These are phyloP conservation scores for Fusarium sp. DNA, from an alignment of 2,329 filamentous ascomycete species.

Conservation along the genomic window DNA sequence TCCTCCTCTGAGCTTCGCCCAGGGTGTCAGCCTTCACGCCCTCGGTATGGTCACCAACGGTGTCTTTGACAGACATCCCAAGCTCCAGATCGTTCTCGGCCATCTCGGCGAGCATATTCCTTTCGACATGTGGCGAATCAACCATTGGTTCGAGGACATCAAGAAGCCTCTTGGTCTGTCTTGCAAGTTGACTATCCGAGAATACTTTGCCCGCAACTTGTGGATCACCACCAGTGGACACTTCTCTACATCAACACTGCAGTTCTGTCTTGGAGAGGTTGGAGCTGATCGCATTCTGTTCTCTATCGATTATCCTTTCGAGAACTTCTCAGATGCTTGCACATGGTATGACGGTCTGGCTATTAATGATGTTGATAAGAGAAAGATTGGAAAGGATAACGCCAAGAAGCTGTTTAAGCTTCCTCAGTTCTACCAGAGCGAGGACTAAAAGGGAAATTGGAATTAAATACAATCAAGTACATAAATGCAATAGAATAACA, in stretches of 20 bases:
- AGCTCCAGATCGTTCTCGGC: constrained; percentile 58
- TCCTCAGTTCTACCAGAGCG: constrained; percentile 32
- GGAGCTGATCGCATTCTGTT: constrained; percentile 63
- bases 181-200: constrained; percentile 60
- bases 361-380: constrained; percentile 49
- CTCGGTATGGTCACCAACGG: constrained; percentile 62
- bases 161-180: constrained; percentile 60
- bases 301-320: constrained; percentile 64
- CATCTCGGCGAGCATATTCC: constrained; percentile 62
- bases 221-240: constrained; percentile 68
- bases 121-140: constrained; percentile 61
- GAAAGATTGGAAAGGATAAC: constrained; percentile 57
- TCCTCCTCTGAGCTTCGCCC: constrained; percentile 67
- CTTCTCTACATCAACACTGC: constrained; percentile 63
- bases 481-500: neutral
- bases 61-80: constrained; percentile 60
- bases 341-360: constrained; percentile 54
- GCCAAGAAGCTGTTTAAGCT: constrained; percentile 56
- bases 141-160: constrained; percentile 66
- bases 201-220: constrained; percentile 66
- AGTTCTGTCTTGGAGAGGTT: constrained; percentile 61
- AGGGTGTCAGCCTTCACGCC: constrained; percentile 67
- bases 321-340: constrained; percentile 56
- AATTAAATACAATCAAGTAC: neutral
- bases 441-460: constrained; percentile 3